A percentile compares a stretch with the other conserved stretches of the same genome.
Evolutionary conservation across 495 filamentous ascomycete species (phyloP).

Genomic region (Pyrenula aspistea): DNA sequence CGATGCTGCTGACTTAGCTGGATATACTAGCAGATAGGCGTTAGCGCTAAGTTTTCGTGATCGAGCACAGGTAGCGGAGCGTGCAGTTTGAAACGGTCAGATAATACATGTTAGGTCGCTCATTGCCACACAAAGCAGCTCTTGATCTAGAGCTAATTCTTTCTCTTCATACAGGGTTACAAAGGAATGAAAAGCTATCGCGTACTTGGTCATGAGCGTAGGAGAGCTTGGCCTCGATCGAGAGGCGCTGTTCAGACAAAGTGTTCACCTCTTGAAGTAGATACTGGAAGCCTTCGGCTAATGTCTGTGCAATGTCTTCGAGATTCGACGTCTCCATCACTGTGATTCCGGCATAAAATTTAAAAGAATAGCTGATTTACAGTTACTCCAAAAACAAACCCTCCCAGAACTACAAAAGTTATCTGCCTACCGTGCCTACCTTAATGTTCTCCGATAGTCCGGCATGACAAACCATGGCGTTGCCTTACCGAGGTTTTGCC

Average conservation of each 20-base stretch:
- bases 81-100: constrained; percentile 16
- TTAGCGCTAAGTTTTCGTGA: constrained; percentile 17
- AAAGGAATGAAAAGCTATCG: constrained; percentile 6
- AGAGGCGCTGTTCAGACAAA: constrained; percentile 13
- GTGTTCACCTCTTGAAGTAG: background rate
- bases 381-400: too few relatives aligned
- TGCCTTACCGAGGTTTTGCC: too few relatives aligned
- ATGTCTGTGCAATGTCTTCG: background rate
- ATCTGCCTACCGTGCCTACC: too few relatives aligned
- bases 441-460: too few relatives aligned
- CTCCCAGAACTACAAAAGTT: too few relatives aligned
- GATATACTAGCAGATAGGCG: constrained; percentile 5
- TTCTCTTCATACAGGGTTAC: constrained; percentile 37
- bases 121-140: constrained; percentile 31
- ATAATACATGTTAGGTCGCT: constrained; percentile 42
- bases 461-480: too few relatives aligned
- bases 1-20: constrained; percentile 6
- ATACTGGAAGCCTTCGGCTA: background rate
- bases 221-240: constrained; percentile 29
- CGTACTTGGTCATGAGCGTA: constrained; percentile 36
- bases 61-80: too few relatives aligned
- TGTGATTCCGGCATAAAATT: too few relatives aligned
- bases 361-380: too few relatives aligned
- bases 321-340: background rate
- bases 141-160: constrained; percentile 50